A percentile compares a stretch with the other conserved stretches of the same genome.
Evolutionary conservation across 768 basidiomycete species (phyloP).

Genomic region (Leucosporidium creatinivorum): DNA sequence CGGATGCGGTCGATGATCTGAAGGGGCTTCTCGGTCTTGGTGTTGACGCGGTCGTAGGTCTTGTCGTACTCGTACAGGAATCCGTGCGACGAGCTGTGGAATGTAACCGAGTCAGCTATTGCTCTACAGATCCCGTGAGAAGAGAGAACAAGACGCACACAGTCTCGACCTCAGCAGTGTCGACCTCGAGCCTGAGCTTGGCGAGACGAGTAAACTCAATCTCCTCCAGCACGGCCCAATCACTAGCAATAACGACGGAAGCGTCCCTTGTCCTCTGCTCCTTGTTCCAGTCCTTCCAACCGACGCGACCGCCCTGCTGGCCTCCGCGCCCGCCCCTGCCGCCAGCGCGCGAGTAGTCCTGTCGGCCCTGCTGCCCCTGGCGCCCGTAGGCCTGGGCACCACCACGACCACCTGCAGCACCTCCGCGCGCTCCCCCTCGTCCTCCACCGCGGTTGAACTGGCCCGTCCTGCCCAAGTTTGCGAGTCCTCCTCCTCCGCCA

Average conservation of each 20-base stretch:
- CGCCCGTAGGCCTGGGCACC: conserved; percentile 49
- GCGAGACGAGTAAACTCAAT: conserved; percentile 87
- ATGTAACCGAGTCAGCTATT: conserved; percentile 9
- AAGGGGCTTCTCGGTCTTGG: conserved; percentile 81
- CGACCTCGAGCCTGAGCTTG: conserved; percentile 88
- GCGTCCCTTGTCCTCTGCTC: conserved; percentile 82
- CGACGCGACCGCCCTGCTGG: conserved; percentile 55
- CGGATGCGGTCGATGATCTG: conserved; percentile 89
- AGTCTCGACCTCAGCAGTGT: conserved; percentile 67
- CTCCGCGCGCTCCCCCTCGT: conserved; percentile 39
- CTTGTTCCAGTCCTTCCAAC: conserved; percentile 93
- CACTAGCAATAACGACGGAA: conserved; percentile 81
- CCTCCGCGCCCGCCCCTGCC: conserved; percentile 43
- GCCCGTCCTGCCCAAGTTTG: conserved; percentile 5
- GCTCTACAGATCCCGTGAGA: not conserved
- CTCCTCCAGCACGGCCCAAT: conserved; percentile 95
- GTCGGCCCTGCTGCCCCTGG: conserved; percentile 42
- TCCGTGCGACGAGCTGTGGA: conserved; percentile 69
- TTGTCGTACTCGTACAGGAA: conserved; percentile 89
- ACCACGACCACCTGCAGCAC: conserved; percentile 31
- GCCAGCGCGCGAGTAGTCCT: conserved; percentile 42
- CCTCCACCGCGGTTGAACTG: conserved; percentile 25
- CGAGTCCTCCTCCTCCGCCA: conserved; percentile 34
- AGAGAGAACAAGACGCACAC: conserved; percentile 54
- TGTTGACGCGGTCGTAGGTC: conserved; percentile 87